Evolutionary conservation across 257 asterid species (phyloP), one percentile per base, ranked within the genome.

Genomic region (Paraleonurus japonicus): DNA sequence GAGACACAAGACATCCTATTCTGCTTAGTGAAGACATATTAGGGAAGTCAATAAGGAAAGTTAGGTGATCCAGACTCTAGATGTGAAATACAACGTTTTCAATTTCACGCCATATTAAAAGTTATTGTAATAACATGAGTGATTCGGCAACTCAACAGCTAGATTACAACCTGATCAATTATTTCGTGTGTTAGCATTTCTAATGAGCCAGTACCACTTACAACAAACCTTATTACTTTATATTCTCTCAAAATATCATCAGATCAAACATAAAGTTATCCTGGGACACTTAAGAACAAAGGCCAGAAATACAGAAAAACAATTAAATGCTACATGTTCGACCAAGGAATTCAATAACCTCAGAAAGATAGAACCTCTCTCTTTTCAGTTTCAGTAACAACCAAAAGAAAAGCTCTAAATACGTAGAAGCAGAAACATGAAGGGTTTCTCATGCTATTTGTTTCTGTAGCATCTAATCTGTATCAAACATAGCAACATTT

Each of bases 191-290:
- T n/a, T 24, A 5, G 8, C 65, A 33, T 33, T 50, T 61, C 12
- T 28, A n/a, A 50, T 37, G 20, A 16, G 45, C 27, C 57, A 64
- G 32, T 23, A 30, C 32, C 33, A 50, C 58, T 51, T 1, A 27
- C 26, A 7, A 24, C 4, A 37, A 20, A 32, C 23, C 64, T 68
- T 26, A 32, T 30, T 22, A 16, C 20, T 15, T 6, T n/a, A 65
- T 53, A 24, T 37, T 54, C 61, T 41, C 55, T 12, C 63, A 32
- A 54, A 70, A 22, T 59, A 45, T 47, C 61, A 74, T 32, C 69
- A 22, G 50, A 41, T 15, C 59, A 26, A 22, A 16, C 16, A 57
- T 10, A 59, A 69, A 70, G 45, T 64, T 64, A 60, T 19, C 51
- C 12, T 26, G 6, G 15, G 54, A 28, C 75, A 57, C 59, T 27